Percentiles rank a stretch among this genome's conserved stretches.
Conservation (phyloP, 805 yeast genomes). For the Lipomyces spencermartinsiae region DNA sequence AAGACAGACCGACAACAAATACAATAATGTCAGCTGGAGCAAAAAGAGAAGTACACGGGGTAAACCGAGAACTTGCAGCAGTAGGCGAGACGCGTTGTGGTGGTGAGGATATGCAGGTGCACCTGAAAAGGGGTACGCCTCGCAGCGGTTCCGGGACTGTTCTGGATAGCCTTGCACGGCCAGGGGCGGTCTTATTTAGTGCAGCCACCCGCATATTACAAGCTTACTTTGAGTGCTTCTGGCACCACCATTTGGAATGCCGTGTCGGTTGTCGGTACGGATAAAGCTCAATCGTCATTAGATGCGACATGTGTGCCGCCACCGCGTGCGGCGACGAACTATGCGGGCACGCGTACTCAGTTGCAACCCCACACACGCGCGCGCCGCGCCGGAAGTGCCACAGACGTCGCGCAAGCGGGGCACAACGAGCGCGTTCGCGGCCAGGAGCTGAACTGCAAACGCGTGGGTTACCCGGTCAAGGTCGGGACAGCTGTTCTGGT, state of each 20-base stretch:
- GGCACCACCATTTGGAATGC: background rate
- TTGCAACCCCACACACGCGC: background rate
- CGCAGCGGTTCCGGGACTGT: background rate
- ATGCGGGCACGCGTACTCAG: background rate
- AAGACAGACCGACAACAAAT: background rate
- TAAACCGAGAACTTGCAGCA: background rate
- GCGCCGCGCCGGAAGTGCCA: background rate
- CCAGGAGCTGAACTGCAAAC: background rate
- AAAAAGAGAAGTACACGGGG: background rate
- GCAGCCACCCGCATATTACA: background rate
- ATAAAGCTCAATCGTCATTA: background rate
- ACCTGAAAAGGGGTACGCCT: background rate
- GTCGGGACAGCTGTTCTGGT: background rate
- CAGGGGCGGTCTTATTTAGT: background rate
- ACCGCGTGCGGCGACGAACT: background rate
- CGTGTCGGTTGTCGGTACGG: background rate
- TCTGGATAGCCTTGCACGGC: background rate
- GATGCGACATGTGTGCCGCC: background rate
- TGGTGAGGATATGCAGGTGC: background rate
- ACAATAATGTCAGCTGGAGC: background rate
- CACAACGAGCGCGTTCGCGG: background rate
- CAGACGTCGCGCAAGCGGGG: background rate
- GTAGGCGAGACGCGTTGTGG: constrained; percentile 2
- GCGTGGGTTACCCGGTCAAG: constrained; percentile 2
- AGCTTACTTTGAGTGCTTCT: background rate